Evolutionary conservation across 2,329 filamentous ascomycete genomes (phyloP).

Genomic region (Exophiala viscosa): DNA sequence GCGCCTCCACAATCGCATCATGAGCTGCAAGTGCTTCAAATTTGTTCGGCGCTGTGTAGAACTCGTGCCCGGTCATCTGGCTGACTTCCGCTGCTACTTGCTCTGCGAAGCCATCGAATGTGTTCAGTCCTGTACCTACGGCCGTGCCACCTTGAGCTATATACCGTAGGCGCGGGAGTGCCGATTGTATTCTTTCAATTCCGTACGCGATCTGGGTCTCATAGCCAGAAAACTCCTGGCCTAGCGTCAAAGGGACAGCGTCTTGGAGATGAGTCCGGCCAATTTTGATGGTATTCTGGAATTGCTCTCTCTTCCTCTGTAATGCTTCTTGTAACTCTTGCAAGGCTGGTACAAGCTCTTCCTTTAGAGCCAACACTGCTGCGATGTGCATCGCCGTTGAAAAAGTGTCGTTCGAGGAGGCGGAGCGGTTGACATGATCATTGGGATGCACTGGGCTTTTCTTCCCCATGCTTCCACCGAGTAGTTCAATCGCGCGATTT

Average conservation of each 20-base stretch:
- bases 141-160: conserved; percentile 95
- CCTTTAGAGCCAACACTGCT: conserved; percentile 87
- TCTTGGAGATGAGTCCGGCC: conserved; percentile 96
- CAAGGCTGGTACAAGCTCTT: conserved; percentile 76
- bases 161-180: conserved; percentile 73
- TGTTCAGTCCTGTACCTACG: conserved; percentile 96
- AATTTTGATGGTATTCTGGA: conserved; percentile 97
- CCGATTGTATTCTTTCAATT: conserved; percentile 78
- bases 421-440: conserved; percentile 99
- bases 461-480: conserved; percentile 87
- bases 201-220: conserved; percentile 89
- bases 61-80: conserved; percentile 88
- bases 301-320: conserved; percentile 82
- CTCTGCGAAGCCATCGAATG: conserved; percentile 91
- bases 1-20: conserved; percentile 91
- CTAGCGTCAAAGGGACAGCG: conserved; percentile 89
- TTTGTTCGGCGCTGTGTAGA: conserved; percentile 97
- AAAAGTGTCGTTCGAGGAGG: conserved; percentile 98
- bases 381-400: conserved; percentile 99
- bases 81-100: conserved; percentile 84
- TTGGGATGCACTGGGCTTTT: conserved; percentile 99
- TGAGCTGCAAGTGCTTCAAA: conserved; percentile 96
- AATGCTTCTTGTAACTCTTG: conserved; percentile 77
- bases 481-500: conserved; percentile 96
- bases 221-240: conserved; percentile 97